phyloP scores from a whole-genome alignment of 169 alveolate species.

The Babesia ovis region DNA sequence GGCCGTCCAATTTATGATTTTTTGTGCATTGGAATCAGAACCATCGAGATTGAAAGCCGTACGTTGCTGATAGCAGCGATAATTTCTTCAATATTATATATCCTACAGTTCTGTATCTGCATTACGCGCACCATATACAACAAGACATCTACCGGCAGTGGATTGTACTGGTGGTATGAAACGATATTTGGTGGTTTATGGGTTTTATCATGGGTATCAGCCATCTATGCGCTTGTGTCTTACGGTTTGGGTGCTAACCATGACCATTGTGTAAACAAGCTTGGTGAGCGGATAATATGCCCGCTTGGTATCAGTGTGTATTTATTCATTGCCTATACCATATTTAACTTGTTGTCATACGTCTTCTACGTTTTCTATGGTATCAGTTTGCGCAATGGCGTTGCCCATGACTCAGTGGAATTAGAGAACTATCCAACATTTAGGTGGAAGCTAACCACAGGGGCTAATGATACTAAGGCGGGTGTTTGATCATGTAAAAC shows the following conservation, averaged over 20 bases:
- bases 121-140: not conserved
- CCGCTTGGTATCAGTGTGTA: not conserved
- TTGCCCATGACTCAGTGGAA: not conserved
- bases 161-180: not conserved
- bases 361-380: conserved; percentile 24
- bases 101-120: not conserved
- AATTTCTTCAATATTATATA: conserved; percentile 8
- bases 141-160: not conserved
- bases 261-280: conserved; percentile 26
- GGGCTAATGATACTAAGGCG: conserved; percentile 1
- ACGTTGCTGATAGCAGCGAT: not conserved
- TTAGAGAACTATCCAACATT: conserved; percentile 39
- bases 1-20: conserved; percentile 58
- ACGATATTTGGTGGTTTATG: conserved; percentile 13
- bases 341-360: conserved; percentile 11
- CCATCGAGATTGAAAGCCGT: conserved; percentile 20
- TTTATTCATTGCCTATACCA: conserved; percentile 19
- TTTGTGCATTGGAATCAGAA: conserved; percentile 8
- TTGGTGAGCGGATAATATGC: conserved; percentile 30
- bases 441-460: conserved; percentile 20
- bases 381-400: not conserved
- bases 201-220: conserved; percentile 28
- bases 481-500: conserved; percentile 20
- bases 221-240: conserved; percentile 17
- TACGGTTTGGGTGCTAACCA: conserved; percentile 12